Percentiles rank a stretch among this genome's conserved stretches.
These are phyloP conservation scores for Xylaria bambusicola DNA, from an alignment of 495 filamentous ascomycete genomes.

Conservation along the genomic window DNA sequence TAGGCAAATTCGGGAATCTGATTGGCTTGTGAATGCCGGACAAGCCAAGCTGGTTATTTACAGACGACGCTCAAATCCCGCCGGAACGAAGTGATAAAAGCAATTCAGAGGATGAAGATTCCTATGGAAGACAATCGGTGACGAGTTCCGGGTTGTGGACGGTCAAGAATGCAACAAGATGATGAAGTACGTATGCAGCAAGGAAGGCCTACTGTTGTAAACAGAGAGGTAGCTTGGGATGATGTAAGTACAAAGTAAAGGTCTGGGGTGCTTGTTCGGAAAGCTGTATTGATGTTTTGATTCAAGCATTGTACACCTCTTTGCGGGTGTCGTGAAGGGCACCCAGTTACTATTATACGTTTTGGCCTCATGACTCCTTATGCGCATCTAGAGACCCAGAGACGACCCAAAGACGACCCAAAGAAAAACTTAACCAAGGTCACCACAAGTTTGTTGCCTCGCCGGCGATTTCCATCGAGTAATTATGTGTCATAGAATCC, in stretches of 20 bases:
- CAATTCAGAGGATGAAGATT: too few relatives aligned
- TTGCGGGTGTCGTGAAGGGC: background rate
- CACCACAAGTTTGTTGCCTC: constrained; percentile 22
- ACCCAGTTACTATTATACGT: constrained; percentile 13
- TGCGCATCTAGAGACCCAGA: constrained; percentile 22
- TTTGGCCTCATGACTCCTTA: constrained; percentile 19
- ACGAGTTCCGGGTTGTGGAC: too few relatives aligned
- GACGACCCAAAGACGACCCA: too few relatives aligned
- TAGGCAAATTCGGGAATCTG: background rate
- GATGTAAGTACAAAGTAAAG: too few relatives aligned
- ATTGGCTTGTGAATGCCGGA: background rate
- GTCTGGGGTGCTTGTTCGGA: too few relatives aligned
- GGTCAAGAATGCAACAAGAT: too few relatives aligned
- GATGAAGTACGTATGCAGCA: too few relatives aligned
- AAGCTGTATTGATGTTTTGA: background rate
- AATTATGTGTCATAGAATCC: constrained; percentile 54
- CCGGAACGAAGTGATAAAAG: background rate
- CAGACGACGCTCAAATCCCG: background rate
- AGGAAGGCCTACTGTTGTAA: too few relatives aligned
- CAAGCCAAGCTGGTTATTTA: background rate
- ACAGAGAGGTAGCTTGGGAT: too few relatives aligned
- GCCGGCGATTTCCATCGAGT: constrained; percentile 47
- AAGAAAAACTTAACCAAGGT: constrained; percentile 23
- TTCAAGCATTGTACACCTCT: background rate
- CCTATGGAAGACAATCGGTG: too few relatives aligned